A percentile compares a stretch with the other conserved stretches of the same genome.
Evolutionary conservation across 768 basidiomycete genomes (phyloP).

Genomic region (Polyporus arcularius): DNA sequence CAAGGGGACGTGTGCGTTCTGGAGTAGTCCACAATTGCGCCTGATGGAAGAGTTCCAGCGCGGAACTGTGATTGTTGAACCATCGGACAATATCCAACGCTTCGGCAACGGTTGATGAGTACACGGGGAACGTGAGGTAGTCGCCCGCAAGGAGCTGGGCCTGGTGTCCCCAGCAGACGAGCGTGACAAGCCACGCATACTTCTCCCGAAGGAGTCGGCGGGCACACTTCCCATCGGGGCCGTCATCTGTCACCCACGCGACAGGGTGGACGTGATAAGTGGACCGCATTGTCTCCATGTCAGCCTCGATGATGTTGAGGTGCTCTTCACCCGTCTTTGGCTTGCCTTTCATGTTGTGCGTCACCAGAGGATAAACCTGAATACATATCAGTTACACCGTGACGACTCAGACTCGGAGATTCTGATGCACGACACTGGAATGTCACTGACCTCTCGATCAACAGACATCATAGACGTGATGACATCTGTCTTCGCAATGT

Average conservation of each 20-base stretch:
- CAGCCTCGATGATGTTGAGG: slow-evolving; percentile 7
- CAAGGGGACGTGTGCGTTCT: not conserved
- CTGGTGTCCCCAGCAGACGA: slow-evolving; percentile 29
- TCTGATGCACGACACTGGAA: not conserved
- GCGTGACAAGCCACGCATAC: not conserved
- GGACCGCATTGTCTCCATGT: slow-evolving; percentile 10
- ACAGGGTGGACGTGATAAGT: slow-evolving; percentile 3
- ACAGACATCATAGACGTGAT: slow-evolving; percentile 15
- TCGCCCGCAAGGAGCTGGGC: slow-evolving; percentile 33
- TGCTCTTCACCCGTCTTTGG: slow-evolving; percentile 18
- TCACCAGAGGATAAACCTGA: slow-evolving; percentile 7
- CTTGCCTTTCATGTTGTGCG: slow-evolving; percentile 13
- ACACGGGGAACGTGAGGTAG: slow-evolving; percentile 19
- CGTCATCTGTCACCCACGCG: slow-evolving; percentile 15
- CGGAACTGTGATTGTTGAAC: slow-evolving; percentile 31
- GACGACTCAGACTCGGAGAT: too few relatives aligned
- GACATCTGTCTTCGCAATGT: slow-evolving; percentile 3
- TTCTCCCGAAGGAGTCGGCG: not conserved
- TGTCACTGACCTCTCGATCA: slow-evolving; percentile 13
- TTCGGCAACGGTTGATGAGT: not conserved
- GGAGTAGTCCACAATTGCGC: slow-evolving; percentile 9
- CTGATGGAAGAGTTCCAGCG: slow-evolving; percentile 20
- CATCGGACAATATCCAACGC: slow-evolving; percentile 28
- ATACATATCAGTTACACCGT: too few relatives aligned
- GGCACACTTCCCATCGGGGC: slow-evolving; percentile 19